Evolutionary conservation across 768 basidiomycete genomes (phyloP), one percentile per base, ranked within the genome.

Genomic region (Russula ochroleuca): DNA sequence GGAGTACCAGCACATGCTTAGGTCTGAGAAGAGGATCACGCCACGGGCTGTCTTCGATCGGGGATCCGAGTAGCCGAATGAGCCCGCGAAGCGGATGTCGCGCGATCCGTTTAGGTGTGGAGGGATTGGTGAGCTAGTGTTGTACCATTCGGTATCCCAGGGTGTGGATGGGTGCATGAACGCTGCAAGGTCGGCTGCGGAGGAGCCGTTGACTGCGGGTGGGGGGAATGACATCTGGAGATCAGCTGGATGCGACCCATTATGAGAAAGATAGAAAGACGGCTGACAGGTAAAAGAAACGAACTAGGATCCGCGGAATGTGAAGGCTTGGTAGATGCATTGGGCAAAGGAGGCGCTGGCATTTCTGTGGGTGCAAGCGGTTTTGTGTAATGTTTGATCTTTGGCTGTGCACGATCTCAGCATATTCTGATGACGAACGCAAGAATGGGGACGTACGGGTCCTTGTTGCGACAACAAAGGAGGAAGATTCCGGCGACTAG

Each of bases 1-100:
- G 49, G 71, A 72, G 67, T 76, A 80, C 79, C 79, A 83, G 71
- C 78, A 79, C 21, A 81, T 68, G 69, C 79, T 81, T 58, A 83
- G 76, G 65, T 84, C 82, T 7, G 75, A 72, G 72, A 82, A 83
- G 50, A 81, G 67, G 9, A 77, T 72, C 9, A 78, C 78, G 47
- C 75, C 74, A 51, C 68, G 69, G 21, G 75, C 65, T 0, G 75
- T 77, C 66, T 74, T 73, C 33, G 66, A 70, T 2, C 14, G 37
- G 8, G 62, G 63, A 11, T 75, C 76, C 9, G 66, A 64, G 7
- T 69, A 70, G 65, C 69, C 61, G 70, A 74, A 76, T 25, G 74
- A 68, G 51, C 70, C 72, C 14, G 71, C 62, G 53, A 69, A 73
- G 28, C 68, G 60, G 43, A 75, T 72, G 35, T 75, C 54, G 23